Conservation (phyloP, 768 basidiomycete species). For the Psilocybe azurescens region DNA sequence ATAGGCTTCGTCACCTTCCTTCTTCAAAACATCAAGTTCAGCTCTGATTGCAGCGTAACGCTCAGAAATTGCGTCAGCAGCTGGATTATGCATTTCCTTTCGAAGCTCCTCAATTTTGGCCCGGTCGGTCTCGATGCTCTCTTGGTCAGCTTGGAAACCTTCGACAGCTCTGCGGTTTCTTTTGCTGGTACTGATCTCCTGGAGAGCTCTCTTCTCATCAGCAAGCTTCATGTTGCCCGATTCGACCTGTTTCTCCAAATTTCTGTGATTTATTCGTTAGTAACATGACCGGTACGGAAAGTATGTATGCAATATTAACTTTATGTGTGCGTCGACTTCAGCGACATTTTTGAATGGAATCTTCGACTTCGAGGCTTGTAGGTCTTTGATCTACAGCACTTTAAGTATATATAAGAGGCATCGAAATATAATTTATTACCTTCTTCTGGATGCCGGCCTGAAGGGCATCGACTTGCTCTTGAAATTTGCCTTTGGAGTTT, state of each 20-base stretch:
- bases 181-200: conserved; percentile 79
- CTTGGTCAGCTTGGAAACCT: conserved; percentile 78
- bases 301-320: conserved; percentile 51
- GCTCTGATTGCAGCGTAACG: conserved; percentile 82
- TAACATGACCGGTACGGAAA: conserved; percentile 8
- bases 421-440: conserved; percentile 42
- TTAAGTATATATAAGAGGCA: conserved; percentile 12
- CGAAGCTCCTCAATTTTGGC: conserved; percentile 76
- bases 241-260: conserved; percentile 90
- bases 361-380: conserved; percentile 83
- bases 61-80: conserved; percentile 78
- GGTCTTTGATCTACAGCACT: conserved; percentile 73
- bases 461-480: conserved; percentile 79
- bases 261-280: conserved; percentile 45
- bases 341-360: conserved; percentile 77
- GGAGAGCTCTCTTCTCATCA: conserved; percentile 95
- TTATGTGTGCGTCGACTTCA: conserved; percentile 88
- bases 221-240: conserved; percentile 90
- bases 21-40: conserved; percentile 87
- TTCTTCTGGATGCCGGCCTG: conserved; percentile 85
- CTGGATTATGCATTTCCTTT: conserved; percentile 90
- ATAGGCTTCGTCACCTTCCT: conserved; percentile 84
- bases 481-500: conserved; percentile 65
- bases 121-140: conserved; percentile 81
- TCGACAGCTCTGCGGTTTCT: conserved; percentile 81